Percentiles rank a stretch among this genome's conserved stretches.
phyloP scores from a whole-genome alignment of 805 yeast genomes.

The Sungouiella thailandica region DNA sequence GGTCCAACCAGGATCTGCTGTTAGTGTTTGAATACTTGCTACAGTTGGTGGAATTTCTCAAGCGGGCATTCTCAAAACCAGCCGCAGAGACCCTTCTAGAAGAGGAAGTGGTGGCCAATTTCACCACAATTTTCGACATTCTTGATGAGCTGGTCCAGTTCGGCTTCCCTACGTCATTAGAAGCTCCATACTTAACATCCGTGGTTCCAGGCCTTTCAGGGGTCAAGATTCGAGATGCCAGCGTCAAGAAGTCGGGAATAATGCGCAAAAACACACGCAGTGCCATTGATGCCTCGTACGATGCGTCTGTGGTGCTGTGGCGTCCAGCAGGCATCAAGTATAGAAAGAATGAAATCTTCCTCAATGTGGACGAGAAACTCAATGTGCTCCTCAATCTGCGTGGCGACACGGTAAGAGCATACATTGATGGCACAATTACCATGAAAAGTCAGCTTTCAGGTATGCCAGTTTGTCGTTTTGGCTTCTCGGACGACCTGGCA shows the following conservation, averaged over 20 bases:
- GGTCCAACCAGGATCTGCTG: slow-evolving; percentile 84
- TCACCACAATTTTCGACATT: slow-evolving; percentile 66
- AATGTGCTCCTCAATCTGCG: slow-evolving; percentile 63
- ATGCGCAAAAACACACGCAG: not conserved
- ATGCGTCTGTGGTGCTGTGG: slow-evolving; percentile 51
- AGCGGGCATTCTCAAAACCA: slow-evolving; percentile 20
- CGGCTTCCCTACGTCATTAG: slow-evolving; percentile 73
- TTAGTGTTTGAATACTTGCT: slow-evolving; percentile 73
- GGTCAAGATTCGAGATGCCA: slow-evolving; percentile 1
- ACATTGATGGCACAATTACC: slow-evolving; percentile 70
- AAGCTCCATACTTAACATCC: slow-evolving; percentile 22
- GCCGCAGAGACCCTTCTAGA: slow-evolving; percentile 17
- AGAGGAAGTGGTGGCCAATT: slow-evolving; percentile 55
- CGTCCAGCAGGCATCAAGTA: slow-evolving; percentile 66
- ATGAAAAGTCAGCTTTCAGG: slow-evolving; percentile 74
- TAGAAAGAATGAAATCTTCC: slow-evolving; percentile 72
- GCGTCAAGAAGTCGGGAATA: slow-evolving; percentile 1
- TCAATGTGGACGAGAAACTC: slow-evolving; percentile 73
- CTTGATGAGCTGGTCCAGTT: slow-evolving; percentile 72
- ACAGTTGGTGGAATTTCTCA: slow-evolving; percentile 52
- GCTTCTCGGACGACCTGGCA: slow-evolving; percentile 50
- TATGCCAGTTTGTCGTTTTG: slow-evolving; percentile 78
- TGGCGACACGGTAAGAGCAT: slow-evolving; percentile 61
- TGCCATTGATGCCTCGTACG: slow-evolving; percentile 11
- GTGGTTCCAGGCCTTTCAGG: slow-evolving; percentile 12